Evolutionary conservation across 768 basidiomycete genomes (phyloP).

Genomic region (Naganishia onofrii): DNA sequence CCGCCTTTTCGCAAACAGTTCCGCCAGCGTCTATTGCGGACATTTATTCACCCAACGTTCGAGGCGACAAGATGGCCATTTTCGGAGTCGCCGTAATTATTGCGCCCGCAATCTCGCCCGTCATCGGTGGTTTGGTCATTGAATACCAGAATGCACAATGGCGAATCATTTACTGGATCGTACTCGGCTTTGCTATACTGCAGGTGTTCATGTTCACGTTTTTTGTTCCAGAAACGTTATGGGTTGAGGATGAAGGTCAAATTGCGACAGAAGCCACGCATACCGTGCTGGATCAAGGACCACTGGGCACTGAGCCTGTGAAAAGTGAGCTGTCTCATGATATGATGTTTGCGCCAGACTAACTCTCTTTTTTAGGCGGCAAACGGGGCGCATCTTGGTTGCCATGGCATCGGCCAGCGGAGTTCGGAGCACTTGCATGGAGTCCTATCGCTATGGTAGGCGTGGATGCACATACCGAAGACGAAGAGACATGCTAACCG

Average conservation of each 20-base stretch:
- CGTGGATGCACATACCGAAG: not conserved
- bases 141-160: conserved; percentile 29
- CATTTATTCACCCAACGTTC: conserved; percentile 35
- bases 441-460: conserved; percentile 36
- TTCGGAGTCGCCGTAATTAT: conserved; percentile 34
- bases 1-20: conserved; percentile 36
- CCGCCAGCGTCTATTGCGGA: conserved; percentile 39
- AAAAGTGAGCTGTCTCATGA: not conserved
- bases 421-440: conserved; percentile 29
- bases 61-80: conserved; percentile 38
- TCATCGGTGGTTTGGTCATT: conserved; percentile 38
- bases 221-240: conserved; percentile 40
- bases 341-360: not conserved
- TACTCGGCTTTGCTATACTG: conserved; percentile 33
- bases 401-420: conserved; percentile 38
- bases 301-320: conserved; percentile 2
- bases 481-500: no score
- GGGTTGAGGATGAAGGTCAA: conserved; percentile 30
- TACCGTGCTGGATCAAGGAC: not conserved
- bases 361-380: not conserved
- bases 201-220: conserved; percentile 35
- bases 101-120: conserved; percentile 36
- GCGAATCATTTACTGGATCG: conserved; percentile 39
- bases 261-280: not conserved
- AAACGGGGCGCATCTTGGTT: conserved; percentile 36